Evolutionary conservation across 2,329 filamentous ascomycete species (phyloP).

Genomic region (Colletotrichum tropicicola): DNA sequence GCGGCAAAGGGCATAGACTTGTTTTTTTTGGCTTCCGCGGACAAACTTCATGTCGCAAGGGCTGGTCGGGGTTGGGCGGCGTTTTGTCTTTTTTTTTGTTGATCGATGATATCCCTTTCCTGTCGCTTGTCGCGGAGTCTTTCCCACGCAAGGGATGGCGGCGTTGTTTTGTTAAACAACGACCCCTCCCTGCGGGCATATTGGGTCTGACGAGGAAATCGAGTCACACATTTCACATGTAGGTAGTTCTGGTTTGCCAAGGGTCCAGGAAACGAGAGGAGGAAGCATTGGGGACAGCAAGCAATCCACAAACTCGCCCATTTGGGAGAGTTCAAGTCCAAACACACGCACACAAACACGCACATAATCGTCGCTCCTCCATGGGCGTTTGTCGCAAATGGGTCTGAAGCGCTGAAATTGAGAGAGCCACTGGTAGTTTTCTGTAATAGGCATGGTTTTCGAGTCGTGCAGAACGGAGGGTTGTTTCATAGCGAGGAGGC

Average conservation of each 20-base stretch:
- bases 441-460: neutral
- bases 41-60: constrained; percentile 24
- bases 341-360: neutral
- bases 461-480: constrained; percentile 7
- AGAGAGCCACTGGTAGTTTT: neutral
- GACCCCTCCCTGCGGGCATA: neutral
- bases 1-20: constrained; percentile 34
- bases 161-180: neutral
- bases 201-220: constrained; percentile 22
- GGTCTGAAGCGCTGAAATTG: neutral
- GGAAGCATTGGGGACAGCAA: constrained; percentile 22
- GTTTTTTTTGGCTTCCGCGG: constrained; percentile 23
- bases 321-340: constrained; percentile 1
- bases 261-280: neutral
- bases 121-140: constrained; percentile 21
- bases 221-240: constrained; percentile 14
- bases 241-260: constrained; percentile 17
- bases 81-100: constrained; percentile 22
- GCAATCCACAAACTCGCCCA: constrained; percentile 15
- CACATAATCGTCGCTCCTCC: neutral
- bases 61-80: constrained; percentile 11
- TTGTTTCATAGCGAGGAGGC: constrained; percentile 8
- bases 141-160: neutral
- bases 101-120: constrained; percentile 31
- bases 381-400: neutral